These are phyloP conservation scores for Nephromyces sp. DNA, from an alignment of 169 alveolate species.

Conservation along the genomic window DNA sequence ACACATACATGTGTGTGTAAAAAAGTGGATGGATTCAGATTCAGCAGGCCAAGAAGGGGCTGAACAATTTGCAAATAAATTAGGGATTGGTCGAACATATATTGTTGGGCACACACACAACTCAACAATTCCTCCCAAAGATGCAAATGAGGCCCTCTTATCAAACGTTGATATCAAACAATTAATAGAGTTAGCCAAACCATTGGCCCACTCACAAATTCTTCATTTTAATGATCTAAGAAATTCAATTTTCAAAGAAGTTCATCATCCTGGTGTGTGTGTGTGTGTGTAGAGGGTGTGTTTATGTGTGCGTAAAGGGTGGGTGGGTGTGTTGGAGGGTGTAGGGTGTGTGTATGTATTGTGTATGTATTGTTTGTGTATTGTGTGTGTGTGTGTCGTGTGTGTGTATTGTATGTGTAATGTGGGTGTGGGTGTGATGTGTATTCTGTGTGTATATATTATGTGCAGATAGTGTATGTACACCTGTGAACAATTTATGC, in stretches of 20 bases:
- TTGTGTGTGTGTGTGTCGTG: no score
- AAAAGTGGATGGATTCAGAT: constrained; percentile 84
- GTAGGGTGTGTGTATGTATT: no score
- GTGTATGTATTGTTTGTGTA: no score
- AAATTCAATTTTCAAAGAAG: constrained; percentile 55
- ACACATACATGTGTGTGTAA: no score
- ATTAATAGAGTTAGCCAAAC: constrained; percentile 52
- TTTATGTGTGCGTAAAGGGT: no score
- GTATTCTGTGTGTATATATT: no score
- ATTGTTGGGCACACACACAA: constrained; percentile 53
- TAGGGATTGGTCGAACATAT: constrained; percentile 76
- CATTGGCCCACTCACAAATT: constrained; percentile 73
- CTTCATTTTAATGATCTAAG: constrained; percentile 70
- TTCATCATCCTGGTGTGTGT: constrained; percentile 55
- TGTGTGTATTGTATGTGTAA: no score
- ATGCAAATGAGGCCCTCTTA: constrained; percentile 85
- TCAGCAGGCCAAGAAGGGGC: constrained; percentile 82
- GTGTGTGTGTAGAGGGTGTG: no score
- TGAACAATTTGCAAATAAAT: constrained; percentile 76
- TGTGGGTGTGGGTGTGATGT: no score
- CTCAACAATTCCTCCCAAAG: constrained; percentile 43
- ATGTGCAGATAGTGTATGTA: no score
- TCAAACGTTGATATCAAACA: constrained; percentile 38
- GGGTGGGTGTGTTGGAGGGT: no score
- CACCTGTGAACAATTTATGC: no score